These are phyloP conservation scores for Trametes pubescens DNA, from an alignment of 1,284 basidiomycete genomes.

Conservation along the genomic window DNA sequence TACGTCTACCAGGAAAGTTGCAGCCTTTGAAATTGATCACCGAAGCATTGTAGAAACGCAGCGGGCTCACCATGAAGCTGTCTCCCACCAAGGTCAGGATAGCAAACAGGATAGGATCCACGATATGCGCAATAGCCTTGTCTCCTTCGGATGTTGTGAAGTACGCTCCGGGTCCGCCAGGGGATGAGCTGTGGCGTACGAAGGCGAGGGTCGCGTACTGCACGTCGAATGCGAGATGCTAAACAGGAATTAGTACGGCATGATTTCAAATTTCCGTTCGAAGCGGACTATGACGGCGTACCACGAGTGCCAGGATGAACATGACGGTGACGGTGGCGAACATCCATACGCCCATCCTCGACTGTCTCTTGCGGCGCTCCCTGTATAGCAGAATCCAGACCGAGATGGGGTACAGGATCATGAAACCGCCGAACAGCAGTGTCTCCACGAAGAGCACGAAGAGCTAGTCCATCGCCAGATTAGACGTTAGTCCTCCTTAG, in stretches of 20 bases:
- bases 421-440: slow-evolving; percentile 24
- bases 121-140: slow-evolving; percentile 19
- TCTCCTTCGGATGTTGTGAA: slow-evolving; percentile 6
- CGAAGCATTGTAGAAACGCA: background rate
- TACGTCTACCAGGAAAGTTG: slow-evolving; percentile 14
- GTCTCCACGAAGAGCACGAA: slow-evolving; percentile 23
- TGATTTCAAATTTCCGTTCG: too few relatives aligned
- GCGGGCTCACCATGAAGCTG: slow-evolving; percentile 16
- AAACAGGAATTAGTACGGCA: background rate
- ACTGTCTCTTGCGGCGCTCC: slow-evolving; percentile 8
- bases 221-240: slow-evolving; percentile 25
- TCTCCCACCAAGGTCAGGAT: slow-evolving; percentile 27
- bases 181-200: slow-evolving; percentile 11
- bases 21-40: background rate
- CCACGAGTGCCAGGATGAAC: slow-evolving; percentile 24
- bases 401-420: slow-evolving; percentile 26
- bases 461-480: slow-evolving; percentile 12
- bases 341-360: slow-evolving; percentile 18
- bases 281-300: slow-evolving; percentile 3
- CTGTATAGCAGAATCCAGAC: slow-evolving; percentile 28
- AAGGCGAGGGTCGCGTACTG: slow-evolving; percentile 21
- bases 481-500: background rate
- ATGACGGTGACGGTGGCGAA: slow-evolving; percentile 24
- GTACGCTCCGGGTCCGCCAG: slow-evolving; percentile 6
- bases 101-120: slow-evolving; percentile 20